Percentiles rank a stretch among this genome's conserved stretches.
phyloP scores from a whole-genome alignment of 176 grass and related monocot genomes.

The Aegilops umbellulata region DNA sequence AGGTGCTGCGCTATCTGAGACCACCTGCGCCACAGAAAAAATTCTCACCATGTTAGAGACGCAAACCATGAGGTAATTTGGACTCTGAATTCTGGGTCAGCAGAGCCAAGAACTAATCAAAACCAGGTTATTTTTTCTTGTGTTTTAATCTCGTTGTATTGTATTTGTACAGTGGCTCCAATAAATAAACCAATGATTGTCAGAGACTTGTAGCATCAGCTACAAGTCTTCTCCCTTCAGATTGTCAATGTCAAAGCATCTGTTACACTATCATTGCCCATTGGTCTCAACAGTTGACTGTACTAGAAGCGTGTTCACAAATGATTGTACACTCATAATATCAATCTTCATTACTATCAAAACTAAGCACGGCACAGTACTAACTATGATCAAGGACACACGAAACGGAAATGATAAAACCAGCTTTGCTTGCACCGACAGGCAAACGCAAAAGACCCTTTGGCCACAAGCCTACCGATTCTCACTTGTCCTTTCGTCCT shows the following conservation, averaged over 20 bases:
- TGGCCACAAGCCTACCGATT: not conserved
- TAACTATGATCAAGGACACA: not conserved
- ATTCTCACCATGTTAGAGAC: not conserved
- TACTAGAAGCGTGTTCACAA: slow-evolving; percentile 24
- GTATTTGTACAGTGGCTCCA: not conserved
- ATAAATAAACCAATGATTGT: slow-evolving; percentile 3
- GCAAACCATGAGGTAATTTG: not conserved
- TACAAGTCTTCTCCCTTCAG: not conserved
- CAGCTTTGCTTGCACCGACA: slow-evolving; percentile 18
- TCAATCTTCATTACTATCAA: not conserved
- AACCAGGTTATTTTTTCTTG: not conserved
- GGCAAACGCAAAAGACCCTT: slow-evolving; percentile 3
- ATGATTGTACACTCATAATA: not conserved
- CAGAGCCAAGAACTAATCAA: too few species aligned
- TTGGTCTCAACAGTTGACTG: slow-evolving; percentile 28
- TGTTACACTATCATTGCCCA: not conserved
- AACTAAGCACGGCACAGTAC: not conserved
- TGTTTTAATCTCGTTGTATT: not conserved
- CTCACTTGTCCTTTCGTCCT: not conserved
- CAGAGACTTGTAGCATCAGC: not conserved
- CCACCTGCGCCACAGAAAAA: slow-evolving; percentile 53
- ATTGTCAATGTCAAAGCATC: slow-evolving; percentile 24
- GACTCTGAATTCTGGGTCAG: too few species aligned
- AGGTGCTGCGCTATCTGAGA: slow-evolving; percentile 86
- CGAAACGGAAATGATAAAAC: not conserved